Conservation (phyloP, 2,329 filamentous ascomycete genomes). For the Thermothelomyces thermophilus region DNA sequence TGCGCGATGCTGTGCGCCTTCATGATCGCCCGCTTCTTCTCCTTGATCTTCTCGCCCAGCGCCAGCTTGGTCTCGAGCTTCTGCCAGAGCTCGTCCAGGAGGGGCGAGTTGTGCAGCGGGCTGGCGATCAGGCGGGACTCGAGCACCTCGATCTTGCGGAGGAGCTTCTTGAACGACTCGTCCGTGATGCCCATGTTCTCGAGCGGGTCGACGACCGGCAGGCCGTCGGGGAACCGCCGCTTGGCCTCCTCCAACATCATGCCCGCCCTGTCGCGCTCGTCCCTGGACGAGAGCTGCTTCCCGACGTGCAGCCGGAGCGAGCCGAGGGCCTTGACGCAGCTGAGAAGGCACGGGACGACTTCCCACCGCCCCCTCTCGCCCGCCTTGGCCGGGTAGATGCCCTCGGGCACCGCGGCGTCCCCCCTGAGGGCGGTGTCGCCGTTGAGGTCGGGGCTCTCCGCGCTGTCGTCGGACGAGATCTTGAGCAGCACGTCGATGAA, state of each 20-base stretch:
- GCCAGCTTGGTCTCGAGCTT: slow-evolving; percentile 78
- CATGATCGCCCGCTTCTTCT: slow-evolving; percentile 77
- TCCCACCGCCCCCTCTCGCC: slow-evolving; percentile 51
- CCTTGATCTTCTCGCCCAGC: slow-evolving; percentile 72
- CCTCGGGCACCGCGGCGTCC: slow-evolving; percentile 49
- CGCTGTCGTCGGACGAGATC: slow-evolving; percentile 45
- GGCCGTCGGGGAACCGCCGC: slow-evolving; percentile 83
- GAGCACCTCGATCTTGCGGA: slow-evolving; percentile 93
- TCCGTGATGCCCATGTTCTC: slow-evolving; percentile 95
- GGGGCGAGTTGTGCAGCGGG: slow-evolving; percentile 83
- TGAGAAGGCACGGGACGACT: slow-evolving; percentile 78
- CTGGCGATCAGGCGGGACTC: slow-evolving; percentile 86
- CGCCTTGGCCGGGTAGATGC: slow-evolving; percentile 57
- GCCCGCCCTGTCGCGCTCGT: slow-evolving; percentile 61
- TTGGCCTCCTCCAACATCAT: slow-evolving; percentile 72
- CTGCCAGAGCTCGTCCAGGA: slow-evolving; percentile 76
- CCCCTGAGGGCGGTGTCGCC: slow-evolving; percentile 34
- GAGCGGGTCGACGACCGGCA: slow-evolving; percentile 83
- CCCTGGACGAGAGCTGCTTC: slow-evolving; percentile 60
- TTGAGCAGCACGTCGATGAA: slow-evolving; percentile 76
- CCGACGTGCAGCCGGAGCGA: slow-evolving; percentile 80
- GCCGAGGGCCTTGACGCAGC: slow-evolving; percentile 76
- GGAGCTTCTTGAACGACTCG: slow-evolving; percentile 84
- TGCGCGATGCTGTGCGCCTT: slow-evolving; percentile 84
- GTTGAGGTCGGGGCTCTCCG: slow-evolving; percentile 27